Evolutionary conservation across 805 yeast species (phyloP).

Genomic region (Saturnispora kantuleensis): DNA sequence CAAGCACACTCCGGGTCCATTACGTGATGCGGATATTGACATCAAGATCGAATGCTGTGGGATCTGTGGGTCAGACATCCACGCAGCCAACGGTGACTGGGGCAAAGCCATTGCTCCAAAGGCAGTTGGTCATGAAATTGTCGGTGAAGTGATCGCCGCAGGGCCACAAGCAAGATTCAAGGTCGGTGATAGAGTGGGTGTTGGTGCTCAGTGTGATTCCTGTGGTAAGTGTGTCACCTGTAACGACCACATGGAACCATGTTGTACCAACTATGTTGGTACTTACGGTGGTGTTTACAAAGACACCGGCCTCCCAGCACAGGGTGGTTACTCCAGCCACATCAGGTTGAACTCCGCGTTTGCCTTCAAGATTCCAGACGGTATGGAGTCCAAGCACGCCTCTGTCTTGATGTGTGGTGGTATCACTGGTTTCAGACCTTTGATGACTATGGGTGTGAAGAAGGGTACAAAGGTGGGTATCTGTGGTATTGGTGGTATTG

Average conservation of each 20-base stretch:
- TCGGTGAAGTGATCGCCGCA: constrained; percentile 33
- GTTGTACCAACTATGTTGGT: constrained; percentile 45
- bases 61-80: constrained; percentile 43
- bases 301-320: constrained; percentile 32
- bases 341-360: constrained; percentile 34
- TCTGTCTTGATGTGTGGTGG: constrained; percentile 56
- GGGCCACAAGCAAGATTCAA: constrained; percentile 30
- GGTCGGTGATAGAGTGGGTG: constrained; percentile 42
- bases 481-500: constrained; percentile 38
- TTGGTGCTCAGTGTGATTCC: constrained; percentile 35
- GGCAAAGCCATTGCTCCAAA: constrained; percentile 13
- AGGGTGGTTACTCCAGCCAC: constrained; percentile 44
- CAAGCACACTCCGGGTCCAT: constrained; percentile 12
- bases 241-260: constrained; percentile 28
- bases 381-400: constrained; percentile 30
- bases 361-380: constrained; percentile 40
- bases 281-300: constrained; percentile 31
- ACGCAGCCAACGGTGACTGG: constrained; percentile 30
- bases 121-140: constrained; percentile 39
- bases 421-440: constrained; percentile 43
- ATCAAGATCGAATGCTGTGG: constrained; percentile 39
- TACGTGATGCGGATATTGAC: constrained; percentile 27
- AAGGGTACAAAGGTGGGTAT: constrained; percentile 44
- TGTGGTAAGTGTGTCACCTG: constrained; percentile 35
- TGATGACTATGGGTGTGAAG: constrained; percentile 32